Evolutionary conservation across 1,139 yeast genomes (phyloP).

Genomic region (Hanseniaspora sp.): DNA sequence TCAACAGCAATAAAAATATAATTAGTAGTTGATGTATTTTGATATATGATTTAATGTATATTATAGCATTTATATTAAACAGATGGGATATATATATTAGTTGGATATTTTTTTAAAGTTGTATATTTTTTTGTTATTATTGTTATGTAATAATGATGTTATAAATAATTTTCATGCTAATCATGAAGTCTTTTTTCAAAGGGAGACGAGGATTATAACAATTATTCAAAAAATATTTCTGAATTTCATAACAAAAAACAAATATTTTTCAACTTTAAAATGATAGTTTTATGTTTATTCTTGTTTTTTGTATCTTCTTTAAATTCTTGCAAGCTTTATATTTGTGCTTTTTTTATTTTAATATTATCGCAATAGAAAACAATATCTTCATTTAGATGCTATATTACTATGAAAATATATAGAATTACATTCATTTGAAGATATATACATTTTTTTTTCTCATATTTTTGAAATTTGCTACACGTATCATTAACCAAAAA

Average conservation of each 20-base stretch:
- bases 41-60: slow-evolving; percentile 10
- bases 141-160: slow-evolving; percentile 14
- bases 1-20: neutral
- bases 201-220: slow-evolving; percentile 15
- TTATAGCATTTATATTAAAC: neutral
- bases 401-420: too few species aligned
- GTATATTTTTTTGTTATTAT: neutral
- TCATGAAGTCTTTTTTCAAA: slow-evolving; percentile 15
- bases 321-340: too few species aligned
- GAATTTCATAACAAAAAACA: slow-evolving; percentile 6
- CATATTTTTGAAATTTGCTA: too few species aligned
- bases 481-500: too few species aligned
- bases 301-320: neutral
- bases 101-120: neutral
- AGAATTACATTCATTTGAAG: too few species aligned
- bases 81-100: too few species aligned
- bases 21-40: neutral
- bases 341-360: too few species aligned
- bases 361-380: too few species aligned
- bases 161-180: slow-evolving; percentile 18
- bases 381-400: too few species aligned
- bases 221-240: slow-evolving; percentile 14
- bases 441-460: too few species aligned
- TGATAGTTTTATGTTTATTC: slow-evolving; percentile 15
- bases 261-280: neutral